phyloP scores from a whole-genome alignment of 345 rosid species.

The Eucalyptus tenuipes region DNA sequence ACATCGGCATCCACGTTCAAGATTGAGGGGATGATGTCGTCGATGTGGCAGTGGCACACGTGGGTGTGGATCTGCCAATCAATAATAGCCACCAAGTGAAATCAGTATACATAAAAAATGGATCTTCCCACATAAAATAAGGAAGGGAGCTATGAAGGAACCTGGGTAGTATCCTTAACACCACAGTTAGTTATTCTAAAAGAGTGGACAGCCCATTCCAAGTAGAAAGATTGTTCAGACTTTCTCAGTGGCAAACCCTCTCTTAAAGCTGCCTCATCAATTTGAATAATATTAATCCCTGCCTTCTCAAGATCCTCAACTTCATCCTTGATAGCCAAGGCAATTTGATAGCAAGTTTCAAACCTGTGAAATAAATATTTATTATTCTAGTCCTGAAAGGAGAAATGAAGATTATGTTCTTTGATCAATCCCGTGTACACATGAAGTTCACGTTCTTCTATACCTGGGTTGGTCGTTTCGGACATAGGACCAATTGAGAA shows the following conservation, averaged over 20 bases:
- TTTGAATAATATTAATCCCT: constrained; percentile 77
- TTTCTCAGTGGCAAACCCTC: constrained; percentile 96
- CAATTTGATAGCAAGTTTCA: constrained; percentile 91
- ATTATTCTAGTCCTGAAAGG: not conserved
- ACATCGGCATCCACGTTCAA: constrained; percentile 60
- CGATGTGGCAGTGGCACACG: constrained; percentile 56
- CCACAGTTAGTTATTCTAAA: constrained; percentile 10
- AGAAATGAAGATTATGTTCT: not conserved
- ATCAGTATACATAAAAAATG: rapidly evolving
- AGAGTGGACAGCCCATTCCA: constrained; percentile 98
- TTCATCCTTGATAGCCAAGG: constrained; percentile 94
- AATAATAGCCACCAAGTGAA: not conserved
- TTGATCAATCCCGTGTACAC: not conserved
- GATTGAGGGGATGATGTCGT: constrained; percentile 47
- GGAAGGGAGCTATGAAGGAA: not conserved
- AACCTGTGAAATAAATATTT: constrained; percentile 21
- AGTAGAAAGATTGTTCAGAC: constrained; percentile 87
- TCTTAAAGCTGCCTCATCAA: constrained; percentile 95
- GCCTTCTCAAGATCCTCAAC: constrained; percentile 96
- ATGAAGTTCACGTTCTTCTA: not conserved
- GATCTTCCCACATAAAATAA: not conserved
- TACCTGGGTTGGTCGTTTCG: constrained; percentile 99
- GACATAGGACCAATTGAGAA: constrained; percentile 96
- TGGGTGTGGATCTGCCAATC: constrained; percentile 53
- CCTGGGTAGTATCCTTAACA: not conserved